Base-by-base conservation (phyloP, 2,329 filamentous ascomycete genomes). In the Didymella glomerata region DNA sequence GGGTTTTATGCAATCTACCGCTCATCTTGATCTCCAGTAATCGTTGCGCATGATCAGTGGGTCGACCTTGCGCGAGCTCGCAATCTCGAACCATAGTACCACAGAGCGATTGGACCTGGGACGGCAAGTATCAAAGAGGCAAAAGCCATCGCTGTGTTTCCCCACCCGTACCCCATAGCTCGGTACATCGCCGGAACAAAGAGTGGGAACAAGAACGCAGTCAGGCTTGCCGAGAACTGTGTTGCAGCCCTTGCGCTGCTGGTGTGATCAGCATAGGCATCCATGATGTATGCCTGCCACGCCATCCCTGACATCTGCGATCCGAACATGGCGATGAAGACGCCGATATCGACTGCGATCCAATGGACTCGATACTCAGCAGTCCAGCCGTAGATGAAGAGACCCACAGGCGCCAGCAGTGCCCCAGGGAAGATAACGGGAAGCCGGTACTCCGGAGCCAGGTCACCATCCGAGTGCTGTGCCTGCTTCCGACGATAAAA, bases 281-380 rank as follows among this genome's bases (percentile, higher is more conserved):
- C 87, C 48, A 89, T 84, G 2, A 89, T 78, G 63, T 91, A 91
- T 11, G 84, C 84, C 46, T 83, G 80, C 3, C 83, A 69, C 0
- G 80, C 75, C 78, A 86, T 65, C 3, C 57, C 64, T 1, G 34
- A 45, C 4, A 69, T 46, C 54, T 70, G 78, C 18, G 54, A 54
- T 59, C 73, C 77, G 4, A 76, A 60, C 1, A 79, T 81, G 2
- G 83, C 76, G 0, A 85, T 58, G 6, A 73, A 69, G 0, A 81
- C 82, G 2, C 83, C 85, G 20, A 85, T 61, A 61, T 84, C 79
- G 2, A 84, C 83, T 1, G 78, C 65, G 5, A 64, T 41, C 70
- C 69, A 45, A 71, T 68, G 67, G n/a, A 68, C 34, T 3, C 50
- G 58, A 32, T 65, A 59, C 32, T 71, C 59, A 3, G 65, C 67